Evolutionary conservation across 805 yeast genomes (phyloP).

Genomic region (Metschnikowia lachancei): DNA sequence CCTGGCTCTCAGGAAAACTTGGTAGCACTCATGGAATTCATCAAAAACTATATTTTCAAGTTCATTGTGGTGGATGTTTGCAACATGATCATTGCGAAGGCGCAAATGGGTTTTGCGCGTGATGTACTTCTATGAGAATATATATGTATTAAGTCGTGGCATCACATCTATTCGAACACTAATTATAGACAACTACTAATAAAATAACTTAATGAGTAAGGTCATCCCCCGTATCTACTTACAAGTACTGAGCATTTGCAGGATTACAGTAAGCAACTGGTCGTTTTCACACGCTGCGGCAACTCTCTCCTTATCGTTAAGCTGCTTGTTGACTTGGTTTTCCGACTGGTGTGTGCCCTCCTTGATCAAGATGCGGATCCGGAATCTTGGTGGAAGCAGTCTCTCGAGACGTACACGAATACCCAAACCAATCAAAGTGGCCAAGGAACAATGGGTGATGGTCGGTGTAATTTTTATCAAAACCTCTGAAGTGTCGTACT

Average conservation of each 20-base stretch:
- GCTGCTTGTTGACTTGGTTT: constrained; percentile 90
- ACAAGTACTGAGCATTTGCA: constrained; percentile 88
- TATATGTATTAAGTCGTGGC: not conserved
- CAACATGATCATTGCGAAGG: constrained; percentile 30
- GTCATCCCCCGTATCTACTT: constrained; percentile 20
- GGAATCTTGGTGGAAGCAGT: constrained; percentile 77
- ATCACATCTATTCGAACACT: not conserved
- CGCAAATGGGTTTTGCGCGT: constrained; percentile 3
- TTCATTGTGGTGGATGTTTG: constrained; percentile 37
- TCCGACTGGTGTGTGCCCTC: constrained; percentile 96
- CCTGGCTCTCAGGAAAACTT: constrained; percentile 20
- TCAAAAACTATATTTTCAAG: constrained; percentile 33
- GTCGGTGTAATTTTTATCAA: constrained; percentile 90
- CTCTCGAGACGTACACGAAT: constrained; percentile 89
- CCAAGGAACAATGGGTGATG: constrained; percentile 94
- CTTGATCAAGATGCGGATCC: constrained; percentile 75
- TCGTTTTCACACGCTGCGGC: constrained; percentile 99
- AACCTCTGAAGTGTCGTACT: constrained; percentile 64
- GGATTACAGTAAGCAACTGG: constrained; percentile 83
- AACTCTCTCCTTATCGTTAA: constrained; percentile 95
- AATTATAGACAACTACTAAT: not conserved
- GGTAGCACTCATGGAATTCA: constrained; percentile 34
- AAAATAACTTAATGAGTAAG: not conserved
- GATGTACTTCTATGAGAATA: constrained; percentile 1
- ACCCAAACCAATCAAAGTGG: constrained; percentile 93